Base-by-base conservation (phyloP, 129 eudicot genomes). In the Flaveria sonorensis region DNA sequence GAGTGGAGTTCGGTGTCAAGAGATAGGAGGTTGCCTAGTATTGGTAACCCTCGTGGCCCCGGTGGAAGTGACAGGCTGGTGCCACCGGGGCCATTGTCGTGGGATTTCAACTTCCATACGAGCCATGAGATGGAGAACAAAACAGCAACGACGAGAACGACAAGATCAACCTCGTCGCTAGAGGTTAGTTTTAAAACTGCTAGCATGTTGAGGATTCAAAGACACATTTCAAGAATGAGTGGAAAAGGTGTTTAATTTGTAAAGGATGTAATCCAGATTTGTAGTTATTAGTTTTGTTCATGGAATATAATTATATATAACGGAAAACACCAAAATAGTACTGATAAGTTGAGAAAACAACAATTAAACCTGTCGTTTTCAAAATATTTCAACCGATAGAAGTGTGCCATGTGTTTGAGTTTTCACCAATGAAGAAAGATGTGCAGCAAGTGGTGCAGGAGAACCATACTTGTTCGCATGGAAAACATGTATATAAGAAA, bases 1-100 rank as follows among this genome's bases (percentile, higher is more conserved):
- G 80, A 48, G 60, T 90, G 90, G 59, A 90, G 87, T 62, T 90
- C 92, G 1, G 96, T 83, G 4, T 82, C 90, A 2, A 87, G 85
- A 47, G 84, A 87, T 1, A 83, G 84, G 70, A 88, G 92, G 83
- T 77, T 83, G 19, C 92, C 96, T 1, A 88, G 79, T 0, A 88
- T 66, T 2, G 96, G 93, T 5, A 88, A 46, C 16, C 83, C 21
- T 3, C 23, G 68, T 6, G 91, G 91, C 15, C 91, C 91, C 0
- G 88, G 91, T 5, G 91, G 88, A 19, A 84, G 65, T 4, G 81
- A 72, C 13, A 80, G 80, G 48, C 26, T 12, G 20, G 36, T 0
- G 6, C 15, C 13, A 18, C 7, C 7, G 68, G 7, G 40, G 40
- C 40, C 40, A 6, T 6, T 5, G 7, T 70, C 3, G 24, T 19